Percentiles rank a stretch among this genome's conserved stretches.
phyloP scores from a whole-genome alignment of 2,329 filamentous ascomycete genomes.

The Fusarium anthophilum region DNA sequence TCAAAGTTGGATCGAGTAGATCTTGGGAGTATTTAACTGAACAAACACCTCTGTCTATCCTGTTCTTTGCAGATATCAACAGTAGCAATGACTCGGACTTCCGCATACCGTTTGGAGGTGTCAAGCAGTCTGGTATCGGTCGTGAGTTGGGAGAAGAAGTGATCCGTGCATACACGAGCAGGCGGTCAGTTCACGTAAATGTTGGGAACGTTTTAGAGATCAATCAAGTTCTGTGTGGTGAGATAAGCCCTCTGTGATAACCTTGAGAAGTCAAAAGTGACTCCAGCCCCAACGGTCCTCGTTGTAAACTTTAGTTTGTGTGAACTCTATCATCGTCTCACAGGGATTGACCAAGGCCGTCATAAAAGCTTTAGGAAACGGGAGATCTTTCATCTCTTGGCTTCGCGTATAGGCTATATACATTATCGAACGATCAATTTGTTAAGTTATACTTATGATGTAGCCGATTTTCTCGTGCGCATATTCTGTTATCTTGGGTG shows the following conservation, averaged over 20 bases:
- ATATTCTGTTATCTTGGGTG: not conserved
- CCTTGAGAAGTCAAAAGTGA: not conserved
- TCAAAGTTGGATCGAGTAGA: not conserved
- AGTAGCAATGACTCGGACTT: constrained; percentile 56
- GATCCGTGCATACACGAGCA: constrained; percentile 54
- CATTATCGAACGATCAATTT: not conserved
- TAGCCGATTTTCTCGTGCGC: not conserved
- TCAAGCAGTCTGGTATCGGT: constrained; percentile 59
- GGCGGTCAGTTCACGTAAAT: constrained; percentile 57
- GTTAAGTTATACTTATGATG: not conserved
- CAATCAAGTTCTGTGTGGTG: not conserved
- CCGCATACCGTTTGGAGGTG: constrained; percentile 56
- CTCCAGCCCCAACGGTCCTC: not conserved
- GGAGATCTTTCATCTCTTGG: not conserved
- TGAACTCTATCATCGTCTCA: not conserved
- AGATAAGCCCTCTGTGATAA: no score
- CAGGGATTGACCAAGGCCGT: not conserved
- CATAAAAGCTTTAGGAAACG: not conserved
- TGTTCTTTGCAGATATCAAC: constrained; percentile 71
- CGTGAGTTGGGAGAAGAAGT: constrained; percentile 57
- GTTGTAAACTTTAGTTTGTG: not conserved
- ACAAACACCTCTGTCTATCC: constrained; percentile 71
- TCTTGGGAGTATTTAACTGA: constrained; percentile 46
- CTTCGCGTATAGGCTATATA: not conserved
- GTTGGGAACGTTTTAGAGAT: constrained; percentile 30